Base-by-base conservation (phyloP, 352 stramenopile species). In the Blastocystis sp. region DNA sequence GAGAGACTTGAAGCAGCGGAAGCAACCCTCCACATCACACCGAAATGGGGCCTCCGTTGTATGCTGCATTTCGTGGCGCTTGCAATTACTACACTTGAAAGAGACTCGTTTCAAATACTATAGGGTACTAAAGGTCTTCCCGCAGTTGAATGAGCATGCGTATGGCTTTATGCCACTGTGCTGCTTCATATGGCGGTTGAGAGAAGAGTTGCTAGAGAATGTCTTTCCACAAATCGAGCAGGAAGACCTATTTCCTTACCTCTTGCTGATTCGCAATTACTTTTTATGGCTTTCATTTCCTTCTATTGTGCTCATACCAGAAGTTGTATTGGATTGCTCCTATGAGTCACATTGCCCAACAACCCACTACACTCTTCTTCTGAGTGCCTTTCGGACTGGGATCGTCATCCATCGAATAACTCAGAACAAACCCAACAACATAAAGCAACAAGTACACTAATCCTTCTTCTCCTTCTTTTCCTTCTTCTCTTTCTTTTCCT, bases 401-500 rank as follows among this genome's bases (percentile, higher is more conserved):
- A 34, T 34, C 28, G 28, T 34, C 28, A 34, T 34, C 28, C 28
- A 34, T 34, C 28, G 28, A 34, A 34, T 34, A 34, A 34, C 28
- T 34, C 28, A 61, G 10, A 61, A 61, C 52, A 19, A 61, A 61
- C 9, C 19, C 52, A 61, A 21, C 9, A 61, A 61, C 52, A 21
- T 21, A 61, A 10, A 61, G 52, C 52, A 61, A 19, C 9, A 61
- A 19, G 9, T 61, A 61, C 52, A 21, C 52, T 19, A 21, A 21
- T 19, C 19, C 43, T 66, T 81, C 57, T 81, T 63, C 21, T 81
- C 42, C 43, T 81, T 81, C 71, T 81, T 81, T 43, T 66, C 57
- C n/a, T 81, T 81, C 71, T 81, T 81, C 66, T 81, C 71, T 21
- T 81, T 81, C 71, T 81, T 81, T 9, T 34, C 28, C 28, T 65